A percentile compares a stretch with the other conserved stretches of the same genome.
These are phyloP conservation scores for Chytriomyces sp. DNA, from an alignment of 192 early-diverging fungal species.

Conservation along the genomic window DNA sequence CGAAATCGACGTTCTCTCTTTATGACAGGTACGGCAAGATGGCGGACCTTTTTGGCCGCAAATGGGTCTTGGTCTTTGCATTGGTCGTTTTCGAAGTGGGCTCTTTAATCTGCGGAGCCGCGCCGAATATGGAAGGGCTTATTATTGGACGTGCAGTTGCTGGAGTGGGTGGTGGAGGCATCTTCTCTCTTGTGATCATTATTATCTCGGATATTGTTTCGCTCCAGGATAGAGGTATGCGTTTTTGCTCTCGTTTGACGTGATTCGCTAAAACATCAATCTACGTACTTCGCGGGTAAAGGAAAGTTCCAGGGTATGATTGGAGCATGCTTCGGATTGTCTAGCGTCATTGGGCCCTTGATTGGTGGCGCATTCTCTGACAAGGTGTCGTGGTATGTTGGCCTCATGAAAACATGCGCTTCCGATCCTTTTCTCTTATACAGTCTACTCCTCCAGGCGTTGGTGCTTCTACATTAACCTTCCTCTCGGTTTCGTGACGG, in stretches of 20 bases:
- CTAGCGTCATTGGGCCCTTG: slow-evolving; percentile 64
- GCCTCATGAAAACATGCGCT: no score
- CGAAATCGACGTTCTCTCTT: not conserved
- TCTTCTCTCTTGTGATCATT: slow-evolving; percentile 74
- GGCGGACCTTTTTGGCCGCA: slow-evolving; percentile 86
- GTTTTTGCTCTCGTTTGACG: not conserved
- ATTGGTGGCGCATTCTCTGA: slow-evolving; percentile 58
- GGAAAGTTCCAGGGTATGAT: slow-evolving; percentile 74
- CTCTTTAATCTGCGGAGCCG: slow-evolving; percentile 72
- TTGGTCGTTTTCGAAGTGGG: slow-evolving; percentile 76
- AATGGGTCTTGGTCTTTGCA: slow-evolving; percentile 66
- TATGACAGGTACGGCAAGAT: slow-evolving; percentile 65
- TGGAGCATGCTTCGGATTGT: slow-evolving; percentile 72
- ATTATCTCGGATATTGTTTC: slow-evolving; percentile 85
- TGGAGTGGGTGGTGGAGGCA: slow-evolving; percentile 76
- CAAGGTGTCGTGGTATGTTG: slow-evolving; percentile 37
- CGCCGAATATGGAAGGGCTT: slow-evolving; percentile 54
- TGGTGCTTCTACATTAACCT: slow-evolving; percentile 85
- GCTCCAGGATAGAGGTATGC: slow-evolving; percentile 22
- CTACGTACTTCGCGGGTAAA: no score
- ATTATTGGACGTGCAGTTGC: slow-evolving; percentile 72
- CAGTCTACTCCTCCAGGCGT: not conserved
- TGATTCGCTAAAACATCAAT: not conserved
- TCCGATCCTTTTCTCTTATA: slow-evolving; percentile 58
- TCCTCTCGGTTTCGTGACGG: slow-evolving; percentile 73